Evolutionary conservation across 305 asterid species (phyloP), one percentile per base, ranked within the genome.

Genomic region (Fraxinus greggii): DNA sequence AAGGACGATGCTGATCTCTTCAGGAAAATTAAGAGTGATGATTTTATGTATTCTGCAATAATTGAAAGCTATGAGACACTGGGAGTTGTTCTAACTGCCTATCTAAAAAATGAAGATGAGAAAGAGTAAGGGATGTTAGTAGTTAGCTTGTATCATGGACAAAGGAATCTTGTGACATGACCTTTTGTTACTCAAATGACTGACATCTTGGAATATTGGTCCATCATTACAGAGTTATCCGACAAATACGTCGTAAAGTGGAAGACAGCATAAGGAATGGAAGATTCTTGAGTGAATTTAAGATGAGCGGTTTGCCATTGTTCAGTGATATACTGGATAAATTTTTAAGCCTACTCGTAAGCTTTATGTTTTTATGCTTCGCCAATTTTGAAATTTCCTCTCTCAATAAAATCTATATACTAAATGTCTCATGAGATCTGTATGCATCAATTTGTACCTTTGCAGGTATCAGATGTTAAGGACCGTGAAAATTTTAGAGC

Each of bases 41-140:
- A 91, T 72, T 97, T 93, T 85, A 95, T 97, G 99, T 89, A 83
- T 85, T 85, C 90, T 85, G 98, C 98, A 78, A 92, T 97, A 75
- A 88, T 92, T 77, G 99, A 97, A 86, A 91, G 98, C 92, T 97
- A 93, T 32, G 91, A 95, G 90, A 92, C 98, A 19, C 91, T 97
- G 80, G 86, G 80, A 69, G 91, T 86, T 84, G 86, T 97, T 86
- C 88, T 95, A 83, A 85, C 82, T 83, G 91, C 86, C 81, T 93
- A 92, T 89, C 90, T 93, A 81, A 84, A 84, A 73, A 91, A 93
- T 72, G 86, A 70, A 17, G 93, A 85, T 45, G 99, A 97, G 78
- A 80, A 85, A 81, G 88, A 77, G 99, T 97, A 90, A 90, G 97
- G 81, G 83, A 77, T 48, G 51, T 74, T 84, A 48, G 59, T 75